Evolutionary conservation across 2,329 filamentous ascomycete genomes (phyloP), one percentile per base, ranked within the genome.

Genomic region (Thelonectria olida): DNA sequence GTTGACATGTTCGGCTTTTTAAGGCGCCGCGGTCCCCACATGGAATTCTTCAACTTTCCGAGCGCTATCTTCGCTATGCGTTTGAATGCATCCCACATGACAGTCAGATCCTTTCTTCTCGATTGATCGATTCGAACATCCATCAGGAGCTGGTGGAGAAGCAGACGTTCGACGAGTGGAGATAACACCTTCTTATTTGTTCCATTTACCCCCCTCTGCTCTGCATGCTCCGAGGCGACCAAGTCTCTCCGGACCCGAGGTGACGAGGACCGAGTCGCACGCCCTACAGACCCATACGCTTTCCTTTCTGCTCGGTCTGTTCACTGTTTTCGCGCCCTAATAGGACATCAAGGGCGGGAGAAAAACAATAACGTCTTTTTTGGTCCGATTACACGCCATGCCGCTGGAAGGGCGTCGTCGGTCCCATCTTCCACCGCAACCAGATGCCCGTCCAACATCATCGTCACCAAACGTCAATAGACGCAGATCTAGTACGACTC

Each of bases 401-500:
- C 5, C 48, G 8, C 23, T 10, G n/a, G 47, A 53, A 62, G 38
- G 54, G 34, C 59, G 52, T 47, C 45, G 25, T 47, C 38, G 20
- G 8, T 28, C 58, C 38, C 38, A 42, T 13, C 20, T 45, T 25
- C 38, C 20, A 22, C n/a, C 45, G n/a, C 28, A 22, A 9, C 38
- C 20, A 19, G 51, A 45, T 8, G 12, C 57, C n/a, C 50, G 36
- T 28, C 20, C 27, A 17, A 12, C 45, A 27, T 53, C 48, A 12
- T 3, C 31, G 12, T 34, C 31, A 15, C 48, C 31, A 5, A 25
- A 19, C 12, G 12, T 44, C 19, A 54, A 27, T n/a, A 27, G 31
- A 31, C 54, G 60, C 22, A 59, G 55, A 49, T 47, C 39, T 45
- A 59, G 60, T 62, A 62, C 51, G 60, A 12, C 19, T 19, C 39